Conservation (phyloP, 331 rosid species). For the Cucumis variabilis region DNA sequence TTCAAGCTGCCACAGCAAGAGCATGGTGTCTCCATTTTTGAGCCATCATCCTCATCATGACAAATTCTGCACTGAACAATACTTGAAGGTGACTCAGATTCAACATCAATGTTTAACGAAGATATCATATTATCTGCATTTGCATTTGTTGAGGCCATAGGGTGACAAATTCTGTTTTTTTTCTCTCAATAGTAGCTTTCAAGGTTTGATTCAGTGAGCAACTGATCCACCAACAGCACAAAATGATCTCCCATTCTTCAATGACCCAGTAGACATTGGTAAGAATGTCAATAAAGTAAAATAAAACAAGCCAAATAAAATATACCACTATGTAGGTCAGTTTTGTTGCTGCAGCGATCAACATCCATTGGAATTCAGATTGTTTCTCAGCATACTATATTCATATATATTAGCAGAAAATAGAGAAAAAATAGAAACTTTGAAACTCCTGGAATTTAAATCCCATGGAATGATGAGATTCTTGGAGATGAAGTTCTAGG, state of each 20-base stretch:
- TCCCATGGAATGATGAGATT: background rate
- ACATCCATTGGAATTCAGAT: slow-evolving; percentile 15
- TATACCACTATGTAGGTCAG: background rate
- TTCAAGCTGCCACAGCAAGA: slow-evolving; percentile 90
- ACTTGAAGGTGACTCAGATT: slow-evolving; percentile 42
- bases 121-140: slow-evolving; percentile 48
- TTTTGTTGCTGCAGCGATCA: background rate
- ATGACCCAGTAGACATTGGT: background rate
- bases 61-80: slow-evolving; percentile 79
- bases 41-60: slow-evolving; percentile 78
- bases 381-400: background rate
- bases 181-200: slow-evolving; percentile 46
- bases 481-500: background rate
- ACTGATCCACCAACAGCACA: slow-evolving; percentile 47
- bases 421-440: background rate
- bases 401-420: background rate
- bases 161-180: slow-evolving; percentile 42
- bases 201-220: slow-evolving; percentile 51
- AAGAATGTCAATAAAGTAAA: background rate
- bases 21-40: slow-evolving; percentile 87
- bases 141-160: slow-evolving; percentile 39
- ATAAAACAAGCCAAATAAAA: slow-evolving; percentile 22
- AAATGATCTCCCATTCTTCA: slow-evolving; percentile 55
- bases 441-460: background rate
- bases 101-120: slow-evolving; percentile 42